These are phyloP conservation scores for Lasiodiplodia citricola DNA, from an alignment of 2,329 filamentous ascomycete genomes.

Conservation along the genomic window DNA sequence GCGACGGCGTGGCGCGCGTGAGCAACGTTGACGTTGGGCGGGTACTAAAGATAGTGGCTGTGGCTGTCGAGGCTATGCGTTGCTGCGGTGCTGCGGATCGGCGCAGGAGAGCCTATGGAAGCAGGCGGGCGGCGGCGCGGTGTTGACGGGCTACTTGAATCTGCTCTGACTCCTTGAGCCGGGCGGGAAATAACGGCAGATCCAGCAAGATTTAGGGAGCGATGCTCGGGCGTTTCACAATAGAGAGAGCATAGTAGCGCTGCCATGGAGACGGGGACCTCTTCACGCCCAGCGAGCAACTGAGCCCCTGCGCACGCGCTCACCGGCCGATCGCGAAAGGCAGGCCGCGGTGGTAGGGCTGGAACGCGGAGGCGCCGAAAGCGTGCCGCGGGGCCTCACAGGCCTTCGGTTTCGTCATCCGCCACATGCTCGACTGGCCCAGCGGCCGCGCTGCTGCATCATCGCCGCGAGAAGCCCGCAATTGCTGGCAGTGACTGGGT, in stretches of 20 bases:
- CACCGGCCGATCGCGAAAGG: constrained; percentile 6
- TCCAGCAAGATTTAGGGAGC: constrained; percentile 25
- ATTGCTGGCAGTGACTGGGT: constrained; percentile 7
- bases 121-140: constrained; percentile 11
- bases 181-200: constrained; percentile 24
- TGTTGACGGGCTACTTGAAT: constrained; percentile 4
- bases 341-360: constrained; percentile 24
- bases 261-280: constrained; percentile 25
- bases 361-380: constrained; percentile 22
- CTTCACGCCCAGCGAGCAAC: constrained; percentile 1
- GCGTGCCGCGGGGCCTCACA: background rate
- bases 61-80: constrained; percentile 23
- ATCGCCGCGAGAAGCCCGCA: constrained; percentile 11
- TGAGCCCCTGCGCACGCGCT: constrained; percentile 23
- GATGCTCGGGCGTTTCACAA: constrained; percentile 26
- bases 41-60: constrained; percentile 26
- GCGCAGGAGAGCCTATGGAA: constrained; percentile 9
- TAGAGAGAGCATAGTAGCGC: constrained; percentile 20
- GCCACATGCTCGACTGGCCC: background rate
- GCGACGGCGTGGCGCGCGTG: constrained; percentile 13
- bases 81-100: constrained; percentile 17
- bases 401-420: constrained; percentile 17
- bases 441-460: background rate
- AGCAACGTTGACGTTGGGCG: background rate
- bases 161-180: constrained; percentile 18